A percentile compares a stretch with the other conserved stretches of the same genome.
Conservation (phyloP, 768 basidiomycete species). For the Suillus clintonianus region DNA sequence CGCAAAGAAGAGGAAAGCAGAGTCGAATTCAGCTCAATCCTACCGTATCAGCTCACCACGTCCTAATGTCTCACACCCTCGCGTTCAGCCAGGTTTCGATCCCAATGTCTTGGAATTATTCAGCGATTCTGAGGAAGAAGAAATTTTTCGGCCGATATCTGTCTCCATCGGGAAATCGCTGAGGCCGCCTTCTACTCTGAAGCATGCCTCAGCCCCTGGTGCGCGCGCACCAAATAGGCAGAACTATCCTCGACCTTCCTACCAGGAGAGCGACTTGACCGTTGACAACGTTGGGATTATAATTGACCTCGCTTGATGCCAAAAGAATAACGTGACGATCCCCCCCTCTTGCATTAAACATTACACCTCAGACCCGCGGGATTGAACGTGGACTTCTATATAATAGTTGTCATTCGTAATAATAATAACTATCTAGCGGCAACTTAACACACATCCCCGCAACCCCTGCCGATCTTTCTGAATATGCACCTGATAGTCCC, state of each 20-base stretch:
- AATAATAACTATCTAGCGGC: not conserved
- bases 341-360: not conserved
- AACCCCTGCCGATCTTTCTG: not conserved
- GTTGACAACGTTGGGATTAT: not conserved
- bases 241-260: not conserved
- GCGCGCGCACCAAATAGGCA: not conserved
- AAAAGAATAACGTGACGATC: not conserved
- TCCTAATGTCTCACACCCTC: not conserved
- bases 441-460: not conserved
- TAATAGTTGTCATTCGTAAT: not conserved
- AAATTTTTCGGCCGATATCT: not conserved
- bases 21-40: not conserved
- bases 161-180: not conserved
- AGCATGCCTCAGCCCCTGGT: not conserved
- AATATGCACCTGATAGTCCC: not conserved
- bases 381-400: not conserved
- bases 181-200: not conserved
- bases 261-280: not conserved
- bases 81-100: not conserved
- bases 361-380: not conserved
- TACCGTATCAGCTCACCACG: not conserved
- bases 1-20: not conserved
- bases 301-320: constrained; percentile 3
- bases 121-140: constrained; percentile 3
- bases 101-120: not conserved